Base-by-base conservation (phyloP, 164 flowering plant species). In the Hamamelis virginiana region DNA sequence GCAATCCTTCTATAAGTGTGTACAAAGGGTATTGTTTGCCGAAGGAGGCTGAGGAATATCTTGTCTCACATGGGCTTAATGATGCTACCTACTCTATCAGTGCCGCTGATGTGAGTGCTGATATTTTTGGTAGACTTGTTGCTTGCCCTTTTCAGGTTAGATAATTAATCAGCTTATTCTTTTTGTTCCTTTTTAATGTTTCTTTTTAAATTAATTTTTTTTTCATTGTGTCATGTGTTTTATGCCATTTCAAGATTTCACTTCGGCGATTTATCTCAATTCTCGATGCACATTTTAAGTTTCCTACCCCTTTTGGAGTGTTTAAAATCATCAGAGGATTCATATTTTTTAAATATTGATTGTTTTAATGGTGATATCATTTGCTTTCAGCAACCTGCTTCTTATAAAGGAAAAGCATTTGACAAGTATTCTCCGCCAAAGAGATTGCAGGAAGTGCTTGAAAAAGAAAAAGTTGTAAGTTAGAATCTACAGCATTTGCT, bases 91-190 rank as follows among this genome's bases (percentile, higher is more conserved):
- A 81, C 73, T 74, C 84, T 53, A 67, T 85, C 21, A 62, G 62
- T 76, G 85, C 83, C 5, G 64, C 58, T 50, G 79, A 81, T 69
- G 72, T 85, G 69, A 80, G 75, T 60, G 77, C 81, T 51, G 84
- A 78, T 73, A 73, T 81, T 48, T 85, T 85, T 72, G 91, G 91
- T n/a, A 56, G 69, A 61, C 84, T 89, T 61, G 45, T 75, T 73
- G 65, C 80, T 50, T 89, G 89, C 72, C 84, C 85, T 62, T 72
- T 75, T 62, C 81, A 83, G 90, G 92, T 88, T 45, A 59, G 73
- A 41, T 67, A 43, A 4, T 66, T 41, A 44, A 41, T 46, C 33
- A 18, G 26, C 57, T 48, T 68, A 12, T 26, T 11, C 47, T 16
- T 33, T 33, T 6, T 33, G 41, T 33, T 33, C 62, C 62, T 33